Base-by-base conservation (phyloP, 768 basidiomycete genomes). In the Boletus sp. region DNA sequence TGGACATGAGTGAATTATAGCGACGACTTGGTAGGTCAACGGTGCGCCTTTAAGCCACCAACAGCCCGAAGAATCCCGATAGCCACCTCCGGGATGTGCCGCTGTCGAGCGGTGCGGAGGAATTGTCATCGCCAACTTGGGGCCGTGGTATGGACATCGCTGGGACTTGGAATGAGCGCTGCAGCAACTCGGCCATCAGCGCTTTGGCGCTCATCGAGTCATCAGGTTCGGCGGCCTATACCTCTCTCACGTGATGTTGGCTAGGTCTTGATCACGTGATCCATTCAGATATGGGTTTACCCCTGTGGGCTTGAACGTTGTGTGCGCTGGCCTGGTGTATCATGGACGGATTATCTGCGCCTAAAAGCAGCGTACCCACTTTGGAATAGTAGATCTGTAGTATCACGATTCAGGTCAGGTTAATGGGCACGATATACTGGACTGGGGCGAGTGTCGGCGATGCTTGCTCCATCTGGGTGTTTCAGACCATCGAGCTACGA, bases 31-130 rank as follows among this genome's bases (percentile, higher is more conserved):
- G 2, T 4, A 4, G 23, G n/a, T n/a, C 23, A 4, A 25, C 23
- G 23, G 33, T 10, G 38, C 4, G 25, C 37, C 56, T 70, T 70
- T 66, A 70, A 60, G 60, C 47, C 53, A 39, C 23, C 1, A 15
- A 30, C 7, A 7, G 21, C 54, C 69, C 70, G 70, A 59, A 47
- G 41, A 34, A 21, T 56, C 54, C 70, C 70, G 70, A 70, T n/a
- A 1, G 21, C 30, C 7, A 17, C 48, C 7, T 62, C 64, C 64
- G 64, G 47, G 21, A 59, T 47, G 65, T 27, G 51, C 64, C 64
- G 64, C 42, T 50, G 3, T 17, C 23, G n/a, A 37, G 35, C 27
- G 3, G n/a, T 15, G 13, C 48, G 44, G 32, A 25, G 1, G 27
- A 9, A 53, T n/a, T 19, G 50, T 50, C 7, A 4, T 45, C 48